These are phyloP conservation scores for Ceriops tagal DNA, from an alignment of 345 rosid genomes.

Conservation along the genomic window DNA sequence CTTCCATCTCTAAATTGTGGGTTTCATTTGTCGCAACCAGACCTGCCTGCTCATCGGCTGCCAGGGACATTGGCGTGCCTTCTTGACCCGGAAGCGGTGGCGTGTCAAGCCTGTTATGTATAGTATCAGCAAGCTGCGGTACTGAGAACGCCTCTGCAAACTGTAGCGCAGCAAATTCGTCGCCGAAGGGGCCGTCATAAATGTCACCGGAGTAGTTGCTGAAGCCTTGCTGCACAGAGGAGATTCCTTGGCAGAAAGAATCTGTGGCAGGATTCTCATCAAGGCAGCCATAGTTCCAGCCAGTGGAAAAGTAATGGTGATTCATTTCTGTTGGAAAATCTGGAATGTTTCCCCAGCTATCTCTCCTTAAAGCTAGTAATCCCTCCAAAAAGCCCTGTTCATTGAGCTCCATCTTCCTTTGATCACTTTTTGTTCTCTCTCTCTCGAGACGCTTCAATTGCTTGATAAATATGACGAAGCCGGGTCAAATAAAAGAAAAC, in stretches of 20 bases:
- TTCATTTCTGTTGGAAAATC: slow-evolving; percentile 27
- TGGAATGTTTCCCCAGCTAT: slow-evolving; percentile 29
- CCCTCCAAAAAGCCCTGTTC: slow-evolving; percentile 37
- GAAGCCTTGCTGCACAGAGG: slow-evolving; percentile 27
- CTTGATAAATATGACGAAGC: slow-evolving; percentile 29
- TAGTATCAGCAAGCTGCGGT: slow-evolving; percentile 36
- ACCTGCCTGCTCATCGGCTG: slow-evolving; percentile 34
- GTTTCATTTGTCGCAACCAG: slow-evolving; percentile 20
- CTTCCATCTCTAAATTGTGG: slow-evolving; percentile 24
- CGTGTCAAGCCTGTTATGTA: slow-evolving; percentile 30
- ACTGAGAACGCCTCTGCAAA: slow-evolving; percentile 19
- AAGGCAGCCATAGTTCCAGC: slow-evolving; percentile 13
- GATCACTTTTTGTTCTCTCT: neutral
- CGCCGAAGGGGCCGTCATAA: slow-evolving; percentile 24
- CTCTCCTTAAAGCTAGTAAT: slow-evolving; percentile 32
- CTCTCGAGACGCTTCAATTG: slow-evolving; percentile 11
- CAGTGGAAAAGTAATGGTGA: slow-evolving; percentile 14
- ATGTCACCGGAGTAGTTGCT: slow-evolving; percentile 27
- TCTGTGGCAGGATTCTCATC: slow-evolving; percentile 12
- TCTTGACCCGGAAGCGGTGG: slow-evolving; percentile 37
- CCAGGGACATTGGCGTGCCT: slow-evolving; percentile 26
- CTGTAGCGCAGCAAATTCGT: slow-evolving; percentile 21
- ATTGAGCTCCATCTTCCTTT: slow-evolving; percentile 29
- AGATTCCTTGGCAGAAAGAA: slow-evolving; percentile 22
- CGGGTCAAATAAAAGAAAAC: slow-evolving; percentile 24